Base-by-base conservation (phyloP, 768 basidiomycete species). In the Scleroderma bovista region DNA sequence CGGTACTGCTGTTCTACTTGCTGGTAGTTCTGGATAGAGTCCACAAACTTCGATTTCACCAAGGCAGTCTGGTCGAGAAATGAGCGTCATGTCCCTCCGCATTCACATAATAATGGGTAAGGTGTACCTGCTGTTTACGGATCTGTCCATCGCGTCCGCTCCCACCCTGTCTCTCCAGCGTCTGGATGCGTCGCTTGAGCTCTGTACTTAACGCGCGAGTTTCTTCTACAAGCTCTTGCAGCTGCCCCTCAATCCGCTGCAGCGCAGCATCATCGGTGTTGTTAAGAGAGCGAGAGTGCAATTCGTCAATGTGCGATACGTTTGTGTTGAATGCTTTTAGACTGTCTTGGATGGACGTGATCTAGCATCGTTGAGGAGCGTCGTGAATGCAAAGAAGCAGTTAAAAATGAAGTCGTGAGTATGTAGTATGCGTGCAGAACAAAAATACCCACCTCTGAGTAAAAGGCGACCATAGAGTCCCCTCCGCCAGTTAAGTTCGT, bases 21-120 rank as follows among this genome's bases (percentile, higher is more conserved):
- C 63, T 92, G 88, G 60, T 91, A 93, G 53, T 77, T 81, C 69
- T 93, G 92, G 53, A 93, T 82, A 19, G 87, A 84, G 54, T 92
- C 91, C 38, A 90, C 77, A 60, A 93, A 93, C 57, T 90, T 88
- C 26, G 77, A 77, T 63, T 83, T 84, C 58, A 85, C 75, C 31
- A 84, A 65, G 1, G 77, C 79, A 17, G 77, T 79, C 83, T 86
- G 33, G 43, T 12, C 20, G n/a, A 19, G 29, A 9, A 22, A 8
- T 53, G 13, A 46, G 47, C n/a, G 57, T 65, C 24, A 68, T 46
- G 2, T 64, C 49, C 2, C 55, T 48, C 11, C 51, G 57, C 61
- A 45, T 17, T 3, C 3, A 40, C 15, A 3, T 3, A 31, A 20
- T 7, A 16, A 16, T 48, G 19, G 39, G 16, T 2, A 12, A 20